Evolutionary conservation across 768 basidiomycete genomes (phyloP).

Genomic region (Macrocybe gigantea): DNA sequence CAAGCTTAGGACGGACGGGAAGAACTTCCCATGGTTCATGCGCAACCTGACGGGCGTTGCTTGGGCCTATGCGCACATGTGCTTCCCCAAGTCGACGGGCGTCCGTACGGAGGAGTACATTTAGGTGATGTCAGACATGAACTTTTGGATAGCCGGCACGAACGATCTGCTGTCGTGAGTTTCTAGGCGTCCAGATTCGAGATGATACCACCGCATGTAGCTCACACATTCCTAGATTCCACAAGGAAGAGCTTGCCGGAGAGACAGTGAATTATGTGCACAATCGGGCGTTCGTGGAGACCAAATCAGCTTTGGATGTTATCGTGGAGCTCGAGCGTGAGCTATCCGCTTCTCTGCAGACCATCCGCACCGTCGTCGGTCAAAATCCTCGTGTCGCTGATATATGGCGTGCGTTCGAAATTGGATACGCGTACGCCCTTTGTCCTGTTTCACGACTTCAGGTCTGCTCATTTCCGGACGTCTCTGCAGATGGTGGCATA

Average conservation of each 20-base stretch:
- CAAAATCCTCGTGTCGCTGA: no score
- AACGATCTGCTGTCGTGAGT: slow-evolving; percentile 11
- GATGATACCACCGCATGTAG: no score
- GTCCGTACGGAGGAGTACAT: slow-evolving; percentile 1
- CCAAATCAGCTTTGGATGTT: neutral
- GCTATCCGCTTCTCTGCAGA: no score
- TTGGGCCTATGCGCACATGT: slow-evolving; percentile 2
- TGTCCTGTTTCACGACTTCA: no score
- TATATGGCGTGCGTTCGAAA: no score
- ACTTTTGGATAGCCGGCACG: slow-evolving; percentile 7
- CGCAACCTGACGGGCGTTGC: slow-evolving; percentile 4
- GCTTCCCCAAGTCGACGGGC: slow-evolving; percentile 1
- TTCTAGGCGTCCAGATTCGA: neutral
- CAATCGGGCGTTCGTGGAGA: slow-evolving; percentile 1
- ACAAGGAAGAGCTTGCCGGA: slow-evolving; percentile 6
- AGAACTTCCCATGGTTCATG: slow-evolving; percentile 4
- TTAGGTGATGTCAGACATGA: slow-evolving; percentile 7
- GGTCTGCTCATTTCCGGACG: no score
- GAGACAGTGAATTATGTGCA: slow-evolving; percentile 6
- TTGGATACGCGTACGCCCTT: no score
- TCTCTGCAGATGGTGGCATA: no score
- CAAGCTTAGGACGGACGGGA: neutral
- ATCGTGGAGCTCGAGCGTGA: neutral
- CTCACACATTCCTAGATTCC: neutral
- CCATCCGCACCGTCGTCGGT: no score